phyloP scores from a whole-genome alignment of 768 basidiomycete species.

The Trametopsis cervina region DNA sequence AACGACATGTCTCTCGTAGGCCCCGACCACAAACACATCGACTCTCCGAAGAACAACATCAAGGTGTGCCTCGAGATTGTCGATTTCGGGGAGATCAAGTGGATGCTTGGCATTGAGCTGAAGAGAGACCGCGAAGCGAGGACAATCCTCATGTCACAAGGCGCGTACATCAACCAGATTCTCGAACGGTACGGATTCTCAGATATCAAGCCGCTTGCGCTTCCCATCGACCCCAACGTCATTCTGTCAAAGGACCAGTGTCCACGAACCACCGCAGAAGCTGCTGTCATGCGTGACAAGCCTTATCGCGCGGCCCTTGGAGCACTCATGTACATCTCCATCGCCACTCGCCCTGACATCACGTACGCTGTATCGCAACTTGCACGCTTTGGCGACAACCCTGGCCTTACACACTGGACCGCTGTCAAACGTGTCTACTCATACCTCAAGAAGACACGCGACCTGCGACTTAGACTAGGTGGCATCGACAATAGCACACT shows the following conservation, averaged over 20 bases:
- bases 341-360: conserved; percentile 26
- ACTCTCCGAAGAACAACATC: background rate
- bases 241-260: background rate
- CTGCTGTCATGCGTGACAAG: background rate
- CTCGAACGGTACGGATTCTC: conserved; percentile 22
- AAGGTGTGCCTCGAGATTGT: conserved; percentile 3
- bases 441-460: conserved; percentile 30
- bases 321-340: conserved; percentile 23
- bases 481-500: conserved; percentile 24
- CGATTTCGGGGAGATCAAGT: conserved; percentile 6
- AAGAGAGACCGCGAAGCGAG: conserved; percentile 9
- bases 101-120: conserved; percentile 19
- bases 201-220: conserved; percentile 18
- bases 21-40: background rate
- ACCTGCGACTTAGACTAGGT: conserved; percentile 19
- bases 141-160: background rate
- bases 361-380: conserved; percentile 20
- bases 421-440: conserved; percentile 29
- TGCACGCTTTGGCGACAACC: conserved; percentile 19
- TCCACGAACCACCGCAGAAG: background rate
- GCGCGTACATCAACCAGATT: conserved; percentile 25
- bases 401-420: conserved; percentile 29
- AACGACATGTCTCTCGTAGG: background rate
- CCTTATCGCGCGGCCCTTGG: conserved; percentile 17
- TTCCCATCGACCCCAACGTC: background rate